phyloP scores from a whole-genome alignment of 441 rosid genomes.

The Geranium incanum region DNA sequence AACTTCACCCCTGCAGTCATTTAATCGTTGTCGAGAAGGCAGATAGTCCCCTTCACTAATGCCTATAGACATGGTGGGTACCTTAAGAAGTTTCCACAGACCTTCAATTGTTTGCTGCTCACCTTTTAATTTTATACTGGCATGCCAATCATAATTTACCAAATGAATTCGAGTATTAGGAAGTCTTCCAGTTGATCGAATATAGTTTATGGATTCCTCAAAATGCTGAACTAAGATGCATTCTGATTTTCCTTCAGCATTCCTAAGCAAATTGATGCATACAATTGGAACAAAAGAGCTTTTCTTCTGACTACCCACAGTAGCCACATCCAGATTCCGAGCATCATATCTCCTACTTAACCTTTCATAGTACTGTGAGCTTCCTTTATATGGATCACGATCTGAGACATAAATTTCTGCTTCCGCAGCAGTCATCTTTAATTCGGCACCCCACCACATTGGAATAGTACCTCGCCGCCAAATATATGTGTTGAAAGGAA shows the following conservation, averaged over 20 bases:
- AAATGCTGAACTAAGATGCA: slow-evolving; percentile 86
- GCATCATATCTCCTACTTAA: slow-evolving; percentile 81
- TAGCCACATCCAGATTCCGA: slow-evolving; percentile 46
- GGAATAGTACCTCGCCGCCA: slow-evolving; percentile 99
- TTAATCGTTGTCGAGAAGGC: slow-evolving; percentile 62
- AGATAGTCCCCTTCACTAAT: slow-evolving; percentile 91
- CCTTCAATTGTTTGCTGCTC: slow-evolving; percentile 90
- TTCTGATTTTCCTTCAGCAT: slow-evolving; percentile 89
- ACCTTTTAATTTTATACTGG: slow-evolving; percentile 65
- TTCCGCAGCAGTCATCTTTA: slow-evolving; percentile 86
- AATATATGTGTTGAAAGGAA: slow-evolving; percentile 74
- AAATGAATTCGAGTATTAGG: slow-evolving; percentile 57
- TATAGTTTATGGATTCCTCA: slow-evolving; percentile 66
- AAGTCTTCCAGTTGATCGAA: slow-evolving; percentile 65
- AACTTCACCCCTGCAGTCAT: slow-evolving; percentile 87
- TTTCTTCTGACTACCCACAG: slow-evolving; percentile 59
- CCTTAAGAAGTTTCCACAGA: slow-evolving; percentile 72
- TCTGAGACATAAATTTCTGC: slow-evolving; percentile 93
- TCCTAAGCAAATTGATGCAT: slow-evolving; percentile 81
- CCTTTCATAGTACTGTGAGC: slow-evolving; percentile 73
- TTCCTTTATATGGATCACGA: slow-evolving; percentile 85
- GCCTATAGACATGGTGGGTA: slow-evolving; percentile 62
- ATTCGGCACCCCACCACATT: slow-evolving; percentile 99
- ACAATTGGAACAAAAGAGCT: slow-evolving; percentile 68
- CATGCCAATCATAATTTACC: slow-evolving; percentile 95